Percentiles rank a stretch among this genome's conserved stretches.
These are phyloP conservation scores for Trichoderma semiorbis DNA, from an alignment of 2,329 filamentous ascomycete species.

Conservation along the genomic window DNA sequence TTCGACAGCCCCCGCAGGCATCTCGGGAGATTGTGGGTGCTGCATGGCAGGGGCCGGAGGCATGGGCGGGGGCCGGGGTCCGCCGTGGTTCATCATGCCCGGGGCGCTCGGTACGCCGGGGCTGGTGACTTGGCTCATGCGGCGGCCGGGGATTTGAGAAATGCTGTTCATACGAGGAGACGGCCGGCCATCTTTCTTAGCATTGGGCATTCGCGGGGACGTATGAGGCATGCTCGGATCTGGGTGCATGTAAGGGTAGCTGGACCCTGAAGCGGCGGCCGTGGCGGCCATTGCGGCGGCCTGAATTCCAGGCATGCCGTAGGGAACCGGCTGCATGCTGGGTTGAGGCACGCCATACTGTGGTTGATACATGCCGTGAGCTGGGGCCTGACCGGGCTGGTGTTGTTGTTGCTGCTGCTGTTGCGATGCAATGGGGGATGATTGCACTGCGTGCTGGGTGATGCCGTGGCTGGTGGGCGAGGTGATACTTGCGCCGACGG, in stretches of 20 bases:
- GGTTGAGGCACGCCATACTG: conserved; percentile 70
- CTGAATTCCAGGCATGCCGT: conserved; percentile 78
- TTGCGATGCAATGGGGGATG: conserved; percentile 77
- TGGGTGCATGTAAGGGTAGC: conserved; percentile 68
- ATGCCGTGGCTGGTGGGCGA: conserved; percentile 70
- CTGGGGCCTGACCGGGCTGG: conserved; percentile 52
- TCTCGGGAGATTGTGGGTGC: conserved; percentile 73
- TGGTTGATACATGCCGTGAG: conserved; percentile 76
- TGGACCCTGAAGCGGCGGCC: conserved; percentile 82
- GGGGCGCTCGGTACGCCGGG: conserved; percentile 71
- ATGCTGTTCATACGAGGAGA: conserved; percentile 72
- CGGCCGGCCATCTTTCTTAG: conserved; percentile 67
- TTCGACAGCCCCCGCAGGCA: conserved; percentile 68
- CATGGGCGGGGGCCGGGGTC: conserved; percentile 54
- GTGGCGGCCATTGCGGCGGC: conserved; percentile 90
- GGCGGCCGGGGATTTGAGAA: conserved; percentile 57
- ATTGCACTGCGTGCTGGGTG: conserved; percentile 65
- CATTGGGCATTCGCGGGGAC: conserved; percentile 78
- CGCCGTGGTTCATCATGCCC: conserved; percentile 69
- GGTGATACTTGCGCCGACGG: conserved; percentile 58
- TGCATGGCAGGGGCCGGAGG: conserved; percentile 62
- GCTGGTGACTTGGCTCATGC: conserved; percentile 75
- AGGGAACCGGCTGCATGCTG: conserved; percentile 63
- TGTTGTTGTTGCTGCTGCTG: conserved; percentile 52
- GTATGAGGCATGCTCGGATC: conserved; percentile 66